Percentiles rank a stretch among this genome's conserved stretches.
These are phyloP conservation scores for Fusarium odoratissimum DNA, from an alignment of 2,329 filamentous ascomycete genomes.

Conservation along the genomic window DNA sequence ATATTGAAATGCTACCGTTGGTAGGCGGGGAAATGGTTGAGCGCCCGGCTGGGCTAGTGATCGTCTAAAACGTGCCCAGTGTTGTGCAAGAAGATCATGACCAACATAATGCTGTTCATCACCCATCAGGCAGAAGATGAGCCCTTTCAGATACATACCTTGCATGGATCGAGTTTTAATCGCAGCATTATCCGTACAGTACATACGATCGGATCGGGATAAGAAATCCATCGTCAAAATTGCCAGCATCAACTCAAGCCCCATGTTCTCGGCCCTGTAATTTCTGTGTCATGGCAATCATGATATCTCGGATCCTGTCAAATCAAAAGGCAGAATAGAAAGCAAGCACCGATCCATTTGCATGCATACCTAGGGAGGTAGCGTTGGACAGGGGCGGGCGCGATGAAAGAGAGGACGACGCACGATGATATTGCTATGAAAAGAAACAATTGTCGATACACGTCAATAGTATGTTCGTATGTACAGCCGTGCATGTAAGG, in stretches of 20 bases:
- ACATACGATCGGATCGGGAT: conserved; percentile 29
- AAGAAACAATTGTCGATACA: conserved; percentile 4
- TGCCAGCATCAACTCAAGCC: conserved; percentile 8
- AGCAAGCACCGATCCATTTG: neutral
- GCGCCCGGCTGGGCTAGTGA: neutral
- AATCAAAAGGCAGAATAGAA: conserved; percentile 15
- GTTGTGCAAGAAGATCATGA: conserved; percentile 30
- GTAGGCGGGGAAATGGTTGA: neutral
- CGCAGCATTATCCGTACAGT: neutral
- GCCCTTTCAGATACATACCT: neutral
- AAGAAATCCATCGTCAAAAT: conserved; percentile 11
- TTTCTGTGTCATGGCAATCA: conserved; percentile 10
- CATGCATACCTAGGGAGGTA: neutral
- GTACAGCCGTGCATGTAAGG: neutral
- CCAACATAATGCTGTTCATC: conserved; percentile 14
- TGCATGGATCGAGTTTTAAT: conserved; percentile 15
- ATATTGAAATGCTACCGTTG: neutral
- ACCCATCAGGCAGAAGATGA: neutral
- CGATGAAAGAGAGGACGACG: neutral
- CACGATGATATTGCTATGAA: conserved; percentile 26
- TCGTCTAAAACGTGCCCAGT: conserved; percentile 11
- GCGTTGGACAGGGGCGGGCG: neutral
- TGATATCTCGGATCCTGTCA: conserved; percentile 13
- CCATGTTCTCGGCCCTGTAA: conserved; percentile 8
- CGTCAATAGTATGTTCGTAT: neutral